Conservation (phyloP, 2,329 filamentous ascomycete genomes). For the Penicillium olsonii region DNA sequence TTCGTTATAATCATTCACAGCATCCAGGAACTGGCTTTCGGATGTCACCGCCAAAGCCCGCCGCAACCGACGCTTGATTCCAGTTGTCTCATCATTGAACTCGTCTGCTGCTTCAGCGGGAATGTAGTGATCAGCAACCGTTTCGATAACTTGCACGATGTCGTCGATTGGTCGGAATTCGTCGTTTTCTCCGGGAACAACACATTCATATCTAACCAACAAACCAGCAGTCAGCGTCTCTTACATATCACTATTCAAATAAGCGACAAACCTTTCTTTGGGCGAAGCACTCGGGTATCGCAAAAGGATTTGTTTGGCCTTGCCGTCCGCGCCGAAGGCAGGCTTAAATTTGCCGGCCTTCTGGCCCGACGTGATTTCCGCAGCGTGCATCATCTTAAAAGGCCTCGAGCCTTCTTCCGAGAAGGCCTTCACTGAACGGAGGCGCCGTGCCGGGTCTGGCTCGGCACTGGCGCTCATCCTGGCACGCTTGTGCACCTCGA, state of each 20-base stretch:
- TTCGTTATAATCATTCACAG: constrained; percentile 76
- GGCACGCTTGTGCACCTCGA: constrained; percentile 46
- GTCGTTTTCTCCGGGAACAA: constrained; percentile 76
- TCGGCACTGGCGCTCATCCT: constrained; percentile 44
- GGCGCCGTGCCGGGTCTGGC: constrained; percentile 45
- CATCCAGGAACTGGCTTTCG: constrained; percentile 69
- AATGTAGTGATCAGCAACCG: constrained; percentile 75
- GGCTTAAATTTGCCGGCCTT: constrained; percentile 53
- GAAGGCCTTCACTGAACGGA: constrained; percentile 50
- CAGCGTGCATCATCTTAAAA: constrained; percentile 52
- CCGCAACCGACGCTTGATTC: constrained; percentile 75
- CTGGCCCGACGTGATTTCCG: constrained; percentile 48
- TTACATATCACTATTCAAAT: neutral
- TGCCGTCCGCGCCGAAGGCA: constrained; percentile 49
- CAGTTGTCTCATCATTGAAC: constrained; percentile 71
- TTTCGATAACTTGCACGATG: constrained; percentile 68
- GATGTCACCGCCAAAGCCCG: constrained; percentile 70
- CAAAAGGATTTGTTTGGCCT: constrained; percentile 61
- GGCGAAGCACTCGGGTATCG: constrained; percentile 79
- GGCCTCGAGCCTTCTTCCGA: constrained; percentile 39
- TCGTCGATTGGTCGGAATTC: constrained; percentile 68
- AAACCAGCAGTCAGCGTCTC: constrained; percentile 23
- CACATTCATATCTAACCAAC: constrained; percentile 64
- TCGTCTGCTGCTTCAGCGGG: constrained; percentile 66
- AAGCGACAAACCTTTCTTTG: constrained; percentile 61